Percentiles rank a stretch among this genome's conserved stretches.
Evolutionary conservation across 2,329 filamentous ascomycete species (phyloP).

Genomic region (Hymenoscyphus infarciens): DNA sequence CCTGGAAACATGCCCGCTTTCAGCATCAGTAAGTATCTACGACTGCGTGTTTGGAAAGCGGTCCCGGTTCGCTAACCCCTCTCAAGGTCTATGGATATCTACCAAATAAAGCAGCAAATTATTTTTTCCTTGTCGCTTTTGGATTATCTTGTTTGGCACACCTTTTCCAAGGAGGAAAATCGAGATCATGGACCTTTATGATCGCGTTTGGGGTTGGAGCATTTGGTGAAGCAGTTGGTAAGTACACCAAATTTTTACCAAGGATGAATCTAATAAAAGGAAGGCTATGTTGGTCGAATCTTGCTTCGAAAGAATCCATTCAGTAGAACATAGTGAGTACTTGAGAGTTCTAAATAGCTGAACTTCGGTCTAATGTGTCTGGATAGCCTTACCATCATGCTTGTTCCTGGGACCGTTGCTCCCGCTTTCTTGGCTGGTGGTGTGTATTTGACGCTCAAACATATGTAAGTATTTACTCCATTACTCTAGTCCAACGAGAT

Average conservation of each 20-base stretch:
- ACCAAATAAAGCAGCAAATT: slow-evolving; percentile 51
- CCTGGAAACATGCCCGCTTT: slow-evolving; percentile 5
- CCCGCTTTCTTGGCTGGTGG: slow-evolving; percentile 54
- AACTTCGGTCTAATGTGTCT: slow-evolving; percentile 3
- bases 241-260: neutral
- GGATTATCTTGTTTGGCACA: slow-evolving; percentile 42
- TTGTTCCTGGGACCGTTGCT: slow-evolving; percentile 43
- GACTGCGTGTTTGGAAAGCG: neutral
- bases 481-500: no score
- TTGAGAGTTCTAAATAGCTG: slow-evolving; percentile 23
- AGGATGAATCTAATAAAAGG: neutral
- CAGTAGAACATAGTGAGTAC: slow-evolving; percentile 50
- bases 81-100: slow-evolving; percentile 43
- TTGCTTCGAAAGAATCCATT: slow-evolving; percentile 50
- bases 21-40: slow-evolving; percentile 3
- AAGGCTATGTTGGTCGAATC: slow-evolving; percentile 47
- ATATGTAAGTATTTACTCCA: slow-evolving; percentile 37
- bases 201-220: slow-evolving; percentile 48
- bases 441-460: slow-evolving; percentile 61
- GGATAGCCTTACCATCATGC: slow-evolving; percentile 31
- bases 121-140: slow-evolving; percentile 50
- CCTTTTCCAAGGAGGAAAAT: slow-evolving; percentile 42
- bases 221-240: slow-evolving; percentile 48
- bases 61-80: neutral
- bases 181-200: slow-evolving; percentile 46